A percentile compares a stretch with the other conserved stretches of the same genome.
phyloP scores from a whole-genome alignment of 2,329 filamentous ascomycete genomes.

The Paecilomyces sp. region DNA sequence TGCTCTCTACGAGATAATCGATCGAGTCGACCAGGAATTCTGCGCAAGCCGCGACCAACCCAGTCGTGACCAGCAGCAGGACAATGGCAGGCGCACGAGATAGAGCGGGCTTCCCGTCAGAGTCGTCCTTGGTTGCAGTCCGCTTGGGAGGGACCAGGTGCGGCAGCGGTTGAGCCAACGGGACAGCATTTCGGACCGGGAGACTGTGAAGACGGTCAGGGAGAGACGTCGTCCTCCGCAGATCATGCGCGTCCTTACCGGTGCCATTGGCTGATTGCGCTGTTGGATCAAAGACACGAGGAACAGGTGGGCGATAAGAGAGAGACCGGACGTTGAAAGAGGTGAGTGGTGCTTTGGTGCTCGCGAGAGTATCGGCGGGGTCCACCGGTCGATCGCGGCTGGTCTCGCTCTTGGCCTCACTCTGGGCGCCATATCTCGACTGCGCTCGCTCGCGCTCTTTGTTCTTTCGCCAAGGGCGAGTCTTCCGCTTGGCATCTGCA shows the following conservation, averaged over 20 bases:
- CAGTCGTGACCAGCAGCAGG: conserved; percentile 58
- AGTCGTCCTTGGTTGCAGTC: conserved; percentile 36
- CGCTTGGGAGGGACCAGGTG: conserved; percentile 23
- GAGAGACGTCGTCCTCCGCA: conserved; percentile 67
- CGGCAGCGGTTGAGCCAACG: conserved; percentile 15
- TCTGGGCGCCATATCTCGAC: background rate
- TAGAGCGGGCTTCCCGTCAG: conserved; percentile 20
- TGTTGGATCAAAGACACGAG: conserved; percentile 57
- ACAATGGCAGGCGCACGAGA: conserved; percentile 46
- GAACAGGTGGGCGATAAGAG: conserved; percentile 54
- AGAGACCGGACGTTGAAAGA: conserved; percentile 55
- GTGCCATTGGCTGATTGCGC: conserved; percentile 16
- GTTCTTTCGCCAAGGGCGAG: conserved; percentile 19
- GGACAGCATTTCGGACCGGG: conserved; percentile 5
- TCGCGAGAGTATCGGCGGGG: background rate
- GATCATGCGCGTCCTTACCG: conserved; percentile 47
- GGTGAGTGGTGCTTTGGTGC: conserved; percentile 29
- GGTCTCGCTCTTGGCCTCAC: background rate
- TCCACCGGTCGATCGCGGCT: background rate
- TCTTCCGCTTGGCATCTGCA: conserved; percentile 21
- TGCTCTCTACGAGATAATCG: conserved; percentile 53
- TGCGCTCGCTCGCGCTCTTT: background rate
- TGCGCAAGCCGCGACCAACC: conserved; percentile 60
- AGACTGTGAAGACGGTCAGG: conserved; percentile 56
- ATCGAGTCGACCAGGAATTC: conserved; percentile 66